Base-by-base conservation (phyloP, 441 rosid species). In the Daphne laureola region DNA sequence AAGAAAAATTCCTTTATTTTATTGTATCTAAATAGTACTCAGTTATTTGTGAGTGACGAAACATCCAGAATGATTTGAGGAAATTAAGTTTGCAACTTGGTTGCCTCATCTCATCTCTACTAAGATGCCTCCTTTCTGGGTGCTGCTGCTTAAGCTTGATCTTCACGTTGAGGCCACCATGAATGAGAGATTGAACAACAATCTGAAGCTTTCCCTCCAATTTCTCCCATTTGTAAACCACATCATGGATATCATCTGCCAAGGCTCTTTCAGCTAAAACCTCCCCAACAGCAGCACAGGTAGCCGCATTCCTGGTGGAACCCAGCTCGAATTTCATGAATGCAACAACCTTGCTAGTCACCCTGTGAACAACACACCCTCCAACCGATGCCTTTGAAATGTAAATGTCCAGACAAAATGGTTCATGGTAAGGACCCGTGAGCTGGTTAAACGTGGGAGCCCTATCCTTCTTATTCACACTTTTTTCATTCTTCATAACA, bases 361-460 rank as follows among this genome's bases (percentile, higher is more conserved):
- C 92, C 51, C 96, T 66, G 59, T 88, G 98, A 59, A 89, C 51
- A 51, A 88, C 72, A 52, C 90, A 92, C 16, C 94, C 96, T 17
- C 95, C 79, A n/a, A 84, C 81, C 0, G 98, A 92, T 18, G 86
- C 91, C 40, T 86, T 88, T 0, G 94, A 86, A 68, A 82, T 73
- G 70, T 59, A 86, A 11, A 88, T 82, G 62, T 92, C 96, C 46
- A 92, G 72, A 72, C 90, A 92, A 56, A 92, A 88, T 0, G 95
- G 98, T 60, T 88, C 76, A 49, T 88, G 95, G 75, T 69, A 88
- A 48, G 94, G 96, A 53, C 81, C 91, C 0, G 93, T 86, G 57
- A 88, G 84, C 64, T 88, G 95, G 78, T 84, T 91, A 71, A 82
- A 88, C 26, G 98, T 88, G n/a, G 74, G 81, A 31, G 82, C 67